A percentile compares a stretch with the other conserved stretches of the same genome.
Conservation (phyloP, 2,329 filamentous ascomycete genomes). For the Hymenoscyphus scutula region DNA sequence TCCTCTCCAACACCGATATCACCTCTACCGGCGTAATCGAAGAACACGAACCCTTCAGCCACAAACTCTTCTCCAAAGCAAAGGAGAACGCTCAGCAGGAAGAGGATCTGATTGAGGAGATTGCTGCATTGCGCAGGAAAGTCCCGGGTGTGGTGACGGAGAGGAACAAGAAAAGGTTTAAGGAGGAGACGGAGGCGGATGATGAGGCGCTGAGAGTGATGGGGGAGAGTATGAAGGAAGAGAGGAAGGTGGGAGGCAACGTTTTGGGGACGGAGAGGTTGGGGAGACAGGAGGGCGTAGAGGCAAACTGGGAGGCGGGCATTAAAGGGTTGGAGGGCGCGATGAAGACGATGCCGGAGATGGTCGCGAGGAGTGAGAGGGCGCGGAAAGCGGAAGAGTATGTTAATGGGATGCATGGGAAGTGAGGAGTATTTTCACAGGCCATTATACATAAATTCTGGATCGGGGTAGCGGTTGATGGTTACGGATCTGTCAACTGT, state of each 20-base stretch:
- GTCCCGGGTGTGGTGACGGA: conserved; percentile 24
- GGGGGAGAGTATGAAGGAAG: conserved; percentile 18
- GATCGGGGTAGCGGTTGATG: not conserved
- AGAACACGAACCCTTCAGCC: conserved; percentile 60
- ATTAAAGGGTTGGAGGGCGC: conserved; percentile 51
- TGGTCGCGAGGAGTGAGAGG: conserved; percentile 64
- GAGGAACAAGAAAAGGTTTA: conserved; percentile 25
- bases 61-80: conserved; percentile 55
- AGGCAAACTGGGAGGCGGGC: conserved; percentile 46
- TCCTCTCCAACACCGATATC: conserved; percentile 32
- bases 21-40: conserved; percentile 34
- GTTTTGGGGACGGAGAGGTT: conserved; percentile 38
- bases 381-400: conserved; percentile 51
- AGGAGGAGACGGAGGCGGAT: conserved; percentile 25
- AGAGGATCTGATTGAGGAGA: conserved; percentile 62
- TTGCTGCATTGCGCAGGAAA: conserved; percentile 44
- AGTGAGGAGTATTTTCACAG: not conserved
- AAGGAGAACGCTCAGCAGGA: conserved; percentile 61
- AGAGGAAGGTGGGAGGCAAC: conserved; percentile 14
- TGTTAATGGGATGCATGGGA: conserved; percentile 30
- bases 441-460: not conserved
- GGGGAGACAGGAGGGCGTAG: conserved; percentile 48
- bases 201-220: conserved; percentile 25
- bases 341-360: conserved; percentile 59
- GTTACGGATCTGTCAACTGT: not conserved